phyloP scores from a whole-genome alignment of 257 asterid species.

The Nicotiana obtusifolia region DNA sequence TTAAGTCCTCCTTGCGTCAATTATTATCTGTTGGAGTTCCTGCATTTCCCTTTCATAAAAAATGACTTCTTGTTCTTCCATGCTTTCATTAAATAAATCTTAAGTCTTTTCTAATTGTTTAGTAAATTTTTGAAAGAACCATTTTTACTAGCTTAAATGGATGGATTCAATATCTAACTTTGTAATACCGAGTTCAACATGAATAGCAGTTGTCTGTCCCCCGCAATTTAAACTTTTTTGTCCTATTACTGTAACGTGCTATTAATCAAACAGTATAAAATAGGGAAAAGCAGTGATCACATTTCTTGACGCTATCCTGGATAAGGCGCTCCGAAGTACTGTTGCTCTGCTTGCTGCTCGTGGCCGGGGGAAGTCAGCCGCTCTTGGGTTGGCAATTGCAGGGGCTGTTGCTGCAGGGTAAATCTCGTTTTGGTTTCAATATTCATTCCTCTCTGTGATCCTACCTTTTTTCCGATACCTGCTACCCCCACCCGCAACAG shows the following conservation, averaged over 20 bases:
- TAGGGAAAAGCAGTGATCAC: conserved; percentile 81
- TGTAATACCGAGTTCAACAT: neutral
- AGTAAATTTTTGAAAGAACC: neutral
- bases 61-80: neutral
- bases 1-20: neutral
- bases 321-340: conserved; percentile 78
- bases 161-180: neutral
- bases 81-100: neutral
- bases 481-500: neutral
- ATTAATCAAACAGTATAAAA: neutral
- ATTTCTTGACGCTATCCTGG: conserved; percentile 82
- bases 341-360: conserved; percentile 88
- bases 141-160: neutral
- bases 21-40: neutral
- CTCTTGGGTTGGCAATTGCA: conserved; percentile 90
- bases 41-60: neutral
- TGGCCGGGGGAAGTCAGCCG: conserved; percentile 97
- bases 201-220: neutral
- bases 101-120: neutral
- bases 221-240: neutral
- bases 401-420: conserved; percentile 97
- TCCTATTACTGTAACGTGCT: neutral
- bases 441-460: neutral
- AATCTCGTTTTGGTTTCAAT: conserved; percentile 15
- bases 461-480: neutral